Conservation (phyloP, 805 yeast genomes). For the Vanderwaltozyma verrucispora region DNA sequence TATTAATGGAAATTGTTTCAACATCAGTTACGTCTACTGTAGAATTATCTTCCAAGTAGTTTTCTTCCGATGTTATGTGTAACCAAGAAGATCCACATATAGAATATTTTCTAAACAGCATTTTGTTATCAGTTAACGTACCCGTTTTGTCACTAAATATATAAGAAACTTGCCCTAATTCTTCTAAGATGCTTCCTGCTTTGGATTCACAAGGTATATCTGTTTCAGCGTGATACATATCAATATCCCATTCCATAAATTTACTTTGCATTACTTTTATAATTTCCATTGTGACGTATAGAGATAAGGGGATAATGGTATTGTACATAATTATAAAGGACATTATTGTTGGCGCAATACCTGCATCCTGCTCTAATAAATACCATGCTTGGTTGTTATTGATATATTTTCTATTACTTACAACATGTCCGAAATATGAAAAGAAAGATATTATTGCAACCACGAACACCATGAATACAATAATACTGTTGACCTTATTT, state of each 20-base stretch:
- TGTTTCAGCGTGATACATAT: constrained; percentile 78
- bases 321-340: constrained; percentile 96
- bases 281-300: constrained; percentile 94
- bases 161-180: constrained; percentile 92
- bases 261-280: constrained; percentile 81
- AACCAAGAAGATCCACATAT: constrained; percentile 85
- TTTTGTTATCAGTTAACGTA: constrained; percentile 86
- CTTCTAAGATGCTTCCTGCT: constrained; percentile 92
- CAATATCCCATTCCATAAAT: constrained; percentile 80
- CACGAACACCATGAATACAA: constrained; percentile 75
- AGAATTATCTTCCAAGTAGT: neutral
- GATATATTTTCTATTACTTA: constrained; percentile 33
- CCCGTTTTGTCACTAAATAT: constrained; percentile 96
- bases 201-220: constrained; percentile 92
- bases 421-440: constrained; percentile 68
- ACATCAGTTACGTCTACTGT: constrained; percentile 10
- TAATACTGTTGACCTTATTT: constrained; percentile 69
- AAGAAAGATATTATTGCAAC: constrained; percentile 68
- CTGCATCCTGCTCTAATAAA: constrained; percentile 58
- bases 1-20: constrained; percentile 19
- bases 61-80: constrained; percentile 32
- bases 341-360: constrained; percentile 84
- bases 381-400: constrained; percentile 58
- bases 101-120: constrained; percentile 84
- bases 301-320: constrained; percentile 87